Percentiles rank a stretch among this genome's conserved stretches.
Conservation (phyloP, 768 basidiomycete species). For the Neoboletus subvelutipes region DNA sequence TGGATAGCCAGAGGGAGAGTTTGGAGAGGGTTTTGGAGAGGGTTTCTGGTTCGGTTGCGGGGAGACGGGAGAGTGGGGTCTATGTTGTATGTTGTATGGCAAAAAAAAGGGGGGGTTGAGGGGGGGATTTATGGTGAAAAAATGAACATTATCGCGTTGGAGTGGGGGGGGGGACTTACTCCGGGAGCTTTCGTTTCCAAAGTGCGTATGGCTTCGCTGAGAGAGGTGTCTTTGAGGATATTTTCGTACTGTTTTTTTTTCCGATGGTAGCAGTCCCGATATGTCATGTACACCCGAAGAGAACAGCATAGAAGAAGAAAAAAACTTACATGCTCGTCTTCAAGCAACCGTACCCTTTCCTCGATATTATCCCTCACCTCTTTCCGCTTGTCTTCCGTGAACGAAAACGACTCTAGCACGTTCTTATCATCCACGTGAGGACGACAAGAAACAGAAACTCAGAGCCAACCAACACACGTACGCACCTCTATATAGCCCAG, state of each 20-base stretch:
- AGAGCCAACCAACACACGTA: constrained; percentile 33
- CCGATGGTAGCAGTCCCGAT: too few species aligned
- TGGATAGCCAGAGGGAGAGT: constrained; percentile 86
- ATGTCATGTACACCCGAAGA: not conserved
- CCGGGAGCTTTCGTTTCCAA: constrained; percentile 25
- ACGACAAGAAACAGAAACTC: not conserved
- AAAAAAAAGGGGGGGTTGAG: too few species aligned
- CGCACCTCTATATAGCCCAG: constrained; percentile 80
- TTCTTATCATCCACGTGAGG: constrained; percentile 39
- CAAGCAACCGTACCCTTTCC: constrained; percentile 58
- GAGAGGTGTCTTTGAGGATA: constrained; percentile 30
- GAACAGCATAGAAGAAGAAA: not conserved
- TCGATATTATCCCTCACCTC: constrained; percentile 62
- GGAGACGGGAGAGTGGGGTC: constrained; percentile 73
- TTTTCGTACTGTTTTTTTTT: constrained; percentile 13
- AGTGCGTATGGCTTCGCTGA: constrained; percentile 24
- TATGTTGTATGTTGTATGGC: constrained; percentile 18
- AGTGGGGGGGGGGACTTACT: constrained; percentile 6
- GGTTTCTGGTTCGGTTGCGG: constrained; percentile 59
- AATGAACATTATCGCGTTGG: not conserved
- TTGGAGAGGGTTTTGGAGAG: constrained; percentile 61
- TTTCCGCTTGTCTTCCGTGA: constrained; percentile 60
- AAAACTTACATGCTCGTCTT: constrained; percentile 77
- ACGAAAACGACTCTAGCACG: constrained; percentile 64
- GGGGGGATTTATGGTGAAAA: not conserved